Conservation (phyloP, 805 yeast genomes). For the Kodamaea laetipori region DNA sequence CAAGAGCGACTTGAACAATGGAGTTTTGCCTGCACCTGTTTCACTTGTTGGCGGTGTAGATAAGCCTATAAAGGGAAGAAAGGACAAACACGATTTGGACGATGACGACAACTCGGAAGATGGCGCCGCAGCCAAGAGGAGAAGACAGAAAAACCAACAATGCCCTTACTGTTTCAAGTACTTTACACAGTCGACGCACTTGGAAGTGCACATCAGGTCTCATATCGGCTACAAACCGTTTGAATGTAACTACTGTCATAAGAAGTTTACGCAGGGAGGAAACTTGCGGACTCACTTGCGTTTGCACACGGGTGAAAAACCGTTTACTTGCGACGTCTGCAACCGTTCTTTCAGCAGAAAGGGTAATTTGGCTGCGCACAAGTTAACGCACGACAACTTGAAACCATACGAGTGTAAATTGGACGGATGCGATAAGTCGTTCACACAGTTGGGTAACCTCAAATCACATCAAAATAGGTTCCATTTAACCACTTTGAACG, state of each 20-base stretch:
- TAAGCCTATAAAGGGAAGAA: constrained; percentile 49
- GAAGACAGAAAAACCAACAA: constrained; percentile 56
- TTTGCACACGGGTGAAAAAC: constrained; percentile 90
- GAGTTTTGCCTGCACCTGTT: constrained; percentile 55
- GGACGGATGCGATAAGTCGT: constrained; percentile 79
- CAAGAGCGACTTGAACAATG: constrained; percentile 31
- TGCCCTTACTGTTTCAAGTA: constrained; percentile 78
- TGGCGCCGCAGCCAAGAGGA: constrained; percentile 19
- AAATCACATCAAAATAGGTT: constrained; percentile 93
- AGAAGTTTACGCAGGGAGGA: constrained; percentile 87
- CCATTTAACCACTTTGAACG: constrained; percentile 70
- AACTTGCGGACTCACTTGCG: constrained; percentile 83
- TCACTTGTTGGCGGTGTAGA: constrained; percentile 81
- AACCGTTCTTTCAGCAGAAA: constrained; percentile 79
- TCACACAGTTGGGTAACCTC: constrained; percentile 90
- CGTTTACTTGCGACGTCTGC: constrained; percentile 79
- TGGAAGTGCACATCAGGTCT: constrained; percentile 85
- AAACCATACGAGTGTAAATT: constrained; percentile 80
- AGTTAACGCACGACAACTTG: constrained; percentile 74
- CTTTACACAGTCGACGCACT: constrained; percentile 87
- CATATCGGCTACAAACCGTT: constrained; percentile 88
- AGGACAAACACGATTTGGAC: constrained; percentile 22
- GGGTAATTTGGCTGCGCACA: constrained; percentile 90
- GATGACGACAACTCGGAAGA: constrained; percentile 22
- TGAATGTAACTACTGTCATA: constrained; percentile 75